A percentile compares a stretch with the other conserved stretches of the same genome.
Evolutionary conservation across 75 land plant genomes (phyloP).

Genomic region (Pinus tabuliformis): DNA sequence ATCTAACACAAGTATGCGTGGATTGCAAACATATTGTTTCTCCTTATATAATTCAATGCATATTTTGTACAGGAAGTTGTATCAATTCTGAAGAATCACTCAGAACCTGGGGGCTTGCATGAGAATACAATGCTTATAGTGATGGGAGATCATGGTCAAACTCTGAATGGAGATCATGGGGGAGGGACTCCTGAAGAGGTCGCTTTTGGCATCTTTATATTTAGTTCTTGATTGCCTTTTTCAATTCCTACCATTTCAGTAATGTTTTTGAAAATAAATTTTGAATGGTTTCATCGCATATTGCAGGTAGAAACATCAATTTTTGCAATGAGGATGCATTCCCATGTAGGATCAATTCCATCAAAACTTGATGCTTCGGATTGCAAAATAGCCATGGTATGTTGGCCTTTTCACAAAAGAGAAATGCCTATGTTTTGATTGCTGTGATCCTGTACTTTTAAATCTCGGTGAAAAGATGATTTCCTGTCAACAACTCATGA

Average conservation of each 20-base stretch:
- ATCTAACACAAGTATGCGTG: too few species aligned
- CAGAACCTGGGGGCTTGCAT: constrained; percentile 76
- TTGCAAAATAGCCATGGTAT: constrained; percentile 48
- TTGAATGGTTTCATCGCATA: background rate
- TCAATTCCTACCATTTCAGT: background rate
- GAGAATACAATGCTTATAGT: constrained; percentile 88
- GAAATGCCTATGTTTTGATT: background rate
- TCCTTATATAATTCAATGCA: background rate
- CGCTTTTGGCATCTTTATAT: background rate
- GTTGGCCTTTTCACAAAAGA: constrained; percentile 5
- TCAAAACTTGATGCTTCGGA: constrained; percentile 32
- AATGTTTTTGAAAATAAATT: background rate
- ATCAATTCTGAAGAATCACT: constrained; percentile 54
- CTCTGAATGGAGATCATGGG: constrained; percentile 97
- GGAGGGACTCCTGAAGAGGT: constrained; percentile 99
- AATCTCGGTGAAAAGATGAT: background rate
- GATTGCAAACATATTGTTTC: too few species aligned
- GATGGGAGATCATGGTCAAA: constrained; percentile 99
- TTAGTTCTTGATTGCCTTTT: background rate
- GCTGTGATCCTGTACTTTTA: background rate
- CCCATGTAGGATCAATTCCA: constrained; percentile 35
- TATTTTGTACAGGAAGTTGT: constrained; percentile 64
- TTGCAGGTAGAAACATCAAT: constrained; percentile 81
- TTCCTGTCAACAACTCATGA: background rate
- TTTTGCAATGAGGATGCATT: constrained; percentile 66